Conservation (phyloP, 2,329 filamentous ascomycete genomes). For the Septoria petroselini region DNA sequence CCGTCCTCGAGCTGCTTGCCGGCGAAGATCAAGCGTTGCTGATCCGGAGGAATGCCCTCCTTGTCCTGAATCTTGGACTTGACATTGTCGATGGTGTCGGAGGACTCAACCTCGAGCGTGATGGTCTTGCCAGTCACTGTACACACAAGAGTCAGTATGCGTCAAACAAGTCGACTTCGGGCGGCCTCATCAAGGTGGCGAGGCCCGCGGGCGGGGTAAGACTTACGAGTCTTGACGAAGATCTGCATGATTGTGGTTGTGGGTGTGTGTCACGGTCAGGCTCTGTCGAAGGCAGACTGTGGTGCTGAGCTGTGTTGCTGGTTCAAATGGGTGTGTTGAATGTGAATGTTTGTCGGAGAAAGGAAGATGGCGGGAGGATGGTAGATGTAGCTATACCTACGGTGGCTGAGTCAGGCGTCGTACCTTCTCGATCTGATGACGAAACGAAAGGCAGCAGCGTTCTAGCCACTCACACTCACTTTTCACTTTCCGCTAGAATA, state of each 20-base stretch:
- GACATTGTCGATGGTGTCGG: slow-evolving; percentile 92
- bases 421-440: neutral
- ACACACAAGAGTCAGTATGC: slow-evolving; percentile 36
- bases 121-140: slow-evolving; percentile 66
- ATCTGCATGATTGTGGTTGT: slow-evolving; percentile 70
- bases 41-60: slow-evolving; percentile 92
- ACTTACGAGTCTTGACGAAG: slow-evolving; percentile 94
- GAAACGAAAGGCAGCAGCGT: no score
- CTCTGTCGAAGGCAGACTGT: slow-evolving; percentile 16
- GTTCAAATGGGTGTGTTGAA: slow-evolving; percentile 7
- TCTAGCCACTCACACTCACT: no score
- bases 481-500: no score
- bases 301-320: slow-evolving; percentile 13
- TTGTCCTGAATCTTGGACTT: slow-evolving; percentile 98
- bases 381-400: neutral
- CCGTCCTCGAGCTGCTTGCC: slow-evolving; percentile 96
- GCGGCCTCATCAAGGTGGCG: slow-evolving; percentile 14
- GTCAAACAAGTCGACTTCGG: neutral
- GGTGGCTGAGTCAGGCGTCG: slow-evolving; percentile 9
- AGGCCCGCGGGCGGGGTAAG: slow-evolving; percentile 34
- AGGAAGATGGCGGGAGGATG: slow-evolving; percentile 6
- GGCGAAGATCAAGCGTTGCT: slow-evolving; percentile 93
- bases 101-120: slow-evolving; percentile 65
- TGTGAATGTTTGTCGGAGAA: slow-evolving; percentile 12
- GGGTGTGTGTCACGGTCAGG: slow-evolving; percentile 22